Evolutionary conservation across 2,329 filamentous ascomycete genomes (phyloP).

Genomic region (Aspergillus intermedius): DNA sequence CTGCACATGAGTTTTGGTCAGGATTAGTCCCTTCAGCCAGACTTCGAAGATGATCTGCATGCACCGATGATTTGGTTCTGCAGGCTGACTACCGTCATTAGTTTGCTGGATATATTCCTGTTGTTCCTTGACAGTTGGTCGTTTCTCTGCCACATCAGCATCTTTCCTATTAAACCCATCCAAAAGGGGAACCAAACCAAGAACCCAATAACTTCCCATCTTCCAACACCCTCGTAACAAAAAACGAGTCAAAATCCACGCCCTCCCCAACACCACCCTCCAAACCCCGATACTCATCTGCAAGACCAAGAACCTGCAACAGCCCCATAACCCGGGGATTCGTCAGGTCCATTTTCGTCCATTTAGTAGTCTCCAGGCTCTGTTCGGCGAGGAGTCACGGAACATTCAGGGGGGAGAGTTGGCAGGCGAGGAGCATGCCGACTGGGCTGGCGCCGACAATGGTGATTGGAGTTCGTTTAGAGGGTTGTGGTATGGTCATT

Average conservation of each 20-base stretch:
- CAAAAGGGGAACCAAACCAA: background rate
- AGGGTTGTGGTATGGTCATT: background rate
- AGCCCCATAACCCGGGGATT: constrained; percentile 34
- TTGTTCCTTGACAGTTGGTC: constrained; percentile 7
- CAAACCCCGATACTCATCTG: constrained; percentile 10
- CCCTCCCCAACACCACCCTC: background rate
- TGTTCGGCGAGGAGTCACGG: constrained; percentile 19
- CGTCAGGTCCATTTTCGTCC: constrained; percentile 37
- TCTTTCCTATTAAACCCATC: background rate
- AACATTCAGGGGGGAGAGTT: constrained; percentile 14
- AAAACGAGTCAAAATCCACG: background rate
- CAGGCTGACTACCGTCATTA: constrained; percentile 29
- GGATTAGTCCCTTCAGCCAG: constrained; percentile 24
- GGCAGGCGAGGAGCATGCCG: constrained; percentile 17
- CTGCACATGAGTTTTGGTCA: constrained; percentile 17
- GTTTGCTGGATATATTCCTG: constrained; percentile 13
- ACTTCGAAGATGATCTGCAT: constrained; percentile 30
- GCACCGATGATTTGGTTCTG: constrained; percentile 26
- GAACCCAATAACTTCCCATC: background rate
- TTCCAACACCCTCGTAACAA: background rate
- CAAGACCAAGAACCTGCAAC: constrained; percentile 22
- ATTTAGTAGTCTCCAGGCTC: constrained; percentile 24
- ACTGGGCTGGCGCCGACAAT: constrained; percentile 23
- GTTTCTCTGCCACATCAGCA: background rate
- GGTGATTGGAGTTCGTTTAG: constrained; percentile 6